Base-by-base conservation (phyloP, 805 yeast genomes). In the Lipomyces orientalis region DNA sequence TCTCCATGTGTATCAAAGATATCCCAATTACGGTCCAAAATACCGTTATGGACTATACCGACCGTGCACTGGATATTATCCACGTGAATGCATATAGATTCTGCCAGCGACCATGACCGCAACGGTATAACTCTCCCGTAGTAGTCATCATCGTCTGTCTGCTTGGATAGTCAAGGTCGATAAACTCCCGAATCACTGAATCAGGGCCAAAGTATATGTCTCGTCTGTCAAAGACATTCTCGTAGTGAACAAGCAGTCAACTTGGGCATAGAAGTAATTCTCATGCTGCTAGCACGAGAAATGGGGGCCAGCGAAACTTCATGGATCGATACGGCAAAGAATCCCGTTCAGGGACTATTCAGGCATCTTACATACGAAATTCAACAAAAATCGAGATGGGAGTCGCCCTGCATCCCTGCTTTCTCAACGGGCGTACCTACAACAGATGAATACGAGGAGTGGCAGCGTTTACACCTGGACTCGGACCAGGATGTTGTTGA, bases 21-120 rank as follows among this genome's bases (percentile, higher is more conserved):
- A 46, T 46, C 52, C 52, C 52, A 46, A 25, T 46, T 46, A 46
- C 52, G 52, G 52, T 46, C 52, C 52, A 46, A 2, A 46, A 46
- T 46, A 46, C 52, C 6, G 52, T 46, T 46, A 10, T 46, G 52
- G 52, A 46, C n/a, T 46, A 46, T 46, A 46, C 52, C 52, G n/a
- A 46, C 52, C 52, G 52, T 46, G 52, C 52, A 46, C 52, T 46
- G 52, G 52, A 19, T 46, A 46, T 46, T 4, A 46, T 14, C 1
- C 4, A 46, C 52, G 52, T 46, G n/a, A 46, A 46, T 46, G 52
- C 52, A 46, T 8, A 9, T 46, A 46, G 52, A 14, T 39, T 19
- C 52, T 46, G 52, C 52, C 7, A 14, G 14, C 6, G 52, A 39
- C 49, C 49, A 2, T n/a, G 52, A 46, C 52, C 52, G 52, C 14